Evolutionary conservation across 352 stramenopile species (phyloP).

Genomic region (Phytophthora sansomeana): DNA sequence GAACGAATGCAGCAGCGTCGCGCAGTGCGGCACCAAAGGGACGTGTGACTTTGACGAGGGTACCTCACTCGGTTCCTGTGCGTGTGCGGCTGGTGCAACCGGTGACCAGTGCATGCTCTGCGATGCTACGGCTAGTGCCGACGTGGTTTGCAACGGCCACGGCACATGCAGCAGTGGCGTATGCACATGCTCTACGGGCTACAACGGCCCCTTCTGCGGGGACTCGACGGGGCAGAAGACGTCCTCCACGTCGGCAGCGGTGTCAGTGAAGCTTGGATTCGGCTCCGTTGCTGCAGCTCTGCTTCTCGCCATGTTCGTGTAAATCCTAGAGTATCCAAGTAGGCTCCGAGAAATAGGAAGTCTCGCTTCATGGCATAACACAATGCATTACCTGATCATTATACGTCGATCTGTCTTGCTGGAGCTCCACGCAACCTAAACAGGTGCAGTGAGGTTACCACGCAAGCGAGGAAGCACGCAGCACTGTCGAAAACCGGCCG

Average conservation of each 20-base stretch:
- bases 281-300: constrained; percentile 22
- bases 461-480: constrained; percentile 1
- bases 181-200: constrained; percentile 66
- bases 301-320: constrained; percentile 42
- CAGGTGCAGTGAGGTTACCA: not conserved
- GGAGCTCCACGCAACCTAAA: not conserved
- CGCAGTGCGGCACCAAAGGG: constrained; percentile 68
- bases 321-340: constrained; percentile 3
- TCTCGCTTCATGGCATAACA: not conserved
- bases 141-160: constrained; percentile 55
- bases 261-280: constrained; percentile 21
- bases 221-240: constrained; percentile 30
- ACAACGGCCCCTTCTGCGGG: constrained; percentile 71
- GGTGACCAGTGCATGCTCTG: constrained; percentile 77
- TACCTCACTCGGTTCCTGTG: constrained; percentile 49
- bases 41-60: constrained; percentile 49
- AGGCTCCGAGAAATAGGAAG: not conserved
- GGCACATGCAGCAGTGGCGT: constrained; percentile 57
- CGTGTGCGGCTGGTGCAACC: constrained; percentile 55
- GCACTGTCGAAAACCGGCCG: constrained; percentile 1
- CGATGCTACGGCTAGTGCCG: constrained; percentile 40
- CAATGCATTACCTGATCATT: constrained; percentile 23
- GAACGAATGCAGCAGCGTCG: constrained; percentile 79
- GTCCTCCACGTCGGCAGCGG: constrained; percentile 19
- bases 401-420: constrained; percentile 11